phyloP scores from a whole-genome alignment of 1,284 basidiomycete genomes.

The Phellopilus nigrolimitatus region DNA sequence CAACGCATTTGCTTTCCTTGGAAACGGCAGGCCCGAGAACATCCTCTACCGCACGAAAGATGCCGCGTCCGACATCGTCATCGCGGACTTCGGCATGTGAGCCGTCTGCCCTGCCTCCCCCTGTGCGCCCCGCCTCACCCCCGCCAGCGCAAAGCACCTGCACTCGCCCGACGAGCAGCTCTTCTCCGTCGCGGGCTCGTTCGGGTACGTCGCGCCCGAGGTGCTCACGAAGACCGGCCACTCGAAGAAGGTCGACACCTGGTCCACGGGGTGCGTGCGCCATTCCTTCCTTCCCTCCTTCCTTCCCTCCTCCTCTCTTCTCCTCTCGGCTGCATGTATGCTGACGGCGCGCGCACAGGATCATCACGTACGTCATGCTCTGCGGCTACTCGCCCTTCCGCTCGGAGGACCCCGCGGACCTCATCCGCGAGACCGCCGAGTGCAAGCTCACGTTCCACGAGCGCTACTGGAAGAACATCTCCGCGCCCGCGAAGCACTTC shows the following conservation, averaged over 20 bases:
- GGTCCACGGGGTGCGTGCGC: slow-evolving; percentile 80
- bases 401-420: slow-evolving; percentile 71
- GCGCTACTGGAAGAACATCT: slow-evolving; percentile 90
- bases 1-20: not conserved
- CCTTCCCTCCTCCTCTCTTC: not conserved
- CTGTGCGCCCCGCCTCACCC: slow-evolving; percentile 16
- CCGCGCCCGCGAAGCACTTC: slow-evolving; percentile 67
- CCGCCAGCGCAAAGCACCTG: slow-evolving; percentile 75
- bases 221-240: slow-evolving; percentile 82
- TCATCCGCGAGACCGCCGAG: slow-evolving; percentile 78
- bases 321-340: no score
- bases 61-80: slow-evolving; percentile 75
- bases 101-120: not conserved
- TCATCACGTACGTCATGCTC: slow-evolving; percentile 90
- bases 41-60: slow-evolving; percentile 83
- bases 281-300: slow-evolving; percentile 5
- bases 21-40: slow-evolving; percentile 92
- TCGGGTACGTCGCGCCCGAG: slow-evolving; percentile 95
- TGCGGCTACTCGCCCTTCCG: slow-evolving; percentile 95
- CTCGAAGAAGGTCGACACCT: slow-evolving; percentile 89
- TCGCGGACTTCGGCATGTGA: slow-evolving; percentile 95
- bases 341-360: slow-evolving; percentile 38
- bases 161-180: slow-evolving; percentile 76
- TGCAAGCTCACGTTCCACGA: slow-evolving; percentile 90
- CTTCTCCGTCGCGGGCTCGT: slow-evolving; percentile 80